Evolutionary conservation across 257 asterid genomes (phyloP).

Genomic region (Prunella vulgaris): DNA sequence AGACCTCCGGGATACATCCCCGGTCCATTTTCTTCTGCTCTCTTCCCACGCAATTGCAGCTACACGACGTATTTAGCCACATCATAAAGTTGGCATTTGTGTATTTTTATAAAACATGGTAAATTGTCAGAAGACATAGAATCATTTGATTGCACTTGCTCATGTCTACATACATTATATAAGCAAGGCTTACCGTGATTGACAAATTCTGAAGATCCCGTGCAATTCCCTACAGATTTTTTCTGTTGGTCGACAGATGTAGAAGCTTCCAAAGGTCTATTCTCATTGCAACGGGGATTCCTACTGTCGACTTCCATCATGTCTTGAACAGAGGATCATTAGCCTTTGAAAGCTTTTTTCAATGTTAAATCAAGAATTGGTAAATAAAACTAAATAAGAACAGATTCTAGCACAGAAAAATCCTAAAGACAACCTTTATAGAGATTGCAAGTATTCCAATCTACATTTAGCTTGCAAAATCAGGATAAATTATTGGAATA

Average conservation of each 20-base stretch:
- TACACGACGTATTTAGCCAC: constrained; percentile 30
- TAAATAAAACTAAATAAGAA: not conserved
- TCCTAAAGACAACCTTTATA: not conserved
- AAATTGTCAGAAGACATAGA: not conserved
- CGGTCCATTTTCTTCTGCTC: constrained; percentile 58
- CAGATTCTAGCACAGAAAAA: not conserved
- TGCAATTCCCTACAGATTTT: constrained; percentile 41
- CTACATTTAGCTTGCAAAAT: not conserved
- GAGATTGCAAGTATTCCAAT: not conserved
- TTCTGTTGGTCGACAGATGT: constrained; percentile 32
- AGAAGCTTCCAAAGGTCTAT: constrained; percentile 35
- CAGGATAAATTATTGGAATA: not conserved
- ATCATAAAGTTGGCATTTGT: not conserved
- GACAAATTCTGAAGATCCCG: constrained; percentile 37
- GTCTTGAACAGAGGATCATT: constrained; percentile 38
- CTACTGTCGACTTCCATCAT: constrained; percentile 46
- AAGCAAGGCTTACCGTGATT: constrained; percentile 54
- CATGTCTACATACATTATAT: not conserved
- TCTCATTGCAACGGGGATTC: constrained; percentile 43
- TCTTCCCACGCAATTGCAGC: constrained; percentile 76
- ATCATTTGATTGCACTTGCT: not conserved
- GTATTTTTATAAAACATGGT: too few species aligned
- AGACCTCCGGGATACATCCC: constrained; percentile 45
- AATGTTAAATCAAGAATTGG: not conserved
- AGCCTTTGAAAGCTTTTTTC: constrained; percentile 23